Percentiles rank a stretch among this genome's conserved stretches.
These are phyloP conservation scores for Globisporangium sylvaticum DNA, from an alignment of 352 stramenopile species.

Conservation along the genomic window DNA sequence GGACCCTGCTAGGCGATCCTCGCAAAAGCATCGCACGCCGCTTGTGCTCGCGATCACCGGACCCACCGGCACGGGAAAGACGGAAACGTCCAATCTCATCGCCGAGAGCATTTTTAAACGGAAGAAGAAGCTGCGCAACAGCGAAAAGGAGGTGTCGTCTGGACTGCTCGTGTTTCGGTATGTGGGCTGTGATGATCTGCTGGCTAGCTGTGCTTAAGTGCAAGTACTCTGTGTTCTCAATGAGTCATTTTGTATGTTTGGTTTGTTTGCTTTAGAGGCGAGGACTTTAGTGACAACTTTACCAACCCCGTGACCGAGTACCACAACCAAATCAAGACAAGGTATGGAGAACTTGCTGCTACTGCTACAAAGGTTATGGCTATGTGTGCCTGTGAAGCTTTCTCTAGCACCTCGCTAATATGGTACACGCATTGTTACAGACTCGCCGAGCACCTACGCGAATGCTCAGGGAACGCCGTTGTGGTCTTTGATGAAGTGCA, in stretches of 20 bases:
- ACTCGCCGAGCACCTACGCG: conserved; percentile 72
- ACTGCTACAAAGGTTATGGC: neutral
- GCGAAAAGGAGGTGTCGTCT: conserved; percentile 56
- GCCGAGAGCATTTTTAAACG: conserved; percentile 81
- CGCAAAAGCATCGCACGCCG: conserved; percentile 55
- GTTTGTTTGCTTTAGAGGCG: conserved; percentile 35
- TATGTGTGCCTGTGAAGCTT: neutral
- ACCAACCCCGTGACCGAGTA: conserved; percentile 81
- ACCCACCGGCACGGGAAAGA: conserved; percentile 89
- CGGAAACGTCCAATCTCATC: conserved; percentile 83
- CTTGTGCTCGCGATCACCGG: conserved; percentile 88
- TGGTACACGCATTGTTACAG: conserved; percentile 28
- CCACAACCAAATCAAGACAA: conserved; percentile 81
- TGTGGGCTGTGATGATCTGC: neutral
- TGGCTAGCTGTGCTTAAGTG: neutral
- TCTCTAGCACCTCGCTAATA: too few relatives aligned
- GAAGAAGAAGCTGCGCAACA: conserved; percentile 66
- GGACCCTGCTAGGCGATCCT: conserved; percentile 29
- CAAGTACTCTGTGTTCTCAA: neutral
- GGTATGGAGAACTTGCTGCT: conserved; percentile 21
- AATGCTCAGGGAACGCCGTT: conserved; percentile 83
- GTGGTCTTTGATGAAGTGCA: conserved; percentile 91
- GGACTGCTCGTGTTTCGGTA: conserved; percentile 45
- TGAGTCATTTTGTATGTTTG: neutral
- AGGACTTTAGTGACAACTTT: conserved; percentile 85